These are phyloP conservation scores for Globisporangium middletonii DNA, from an alignment of 352 stramenopile genomes.

Conservation along the genomic window DNA sequence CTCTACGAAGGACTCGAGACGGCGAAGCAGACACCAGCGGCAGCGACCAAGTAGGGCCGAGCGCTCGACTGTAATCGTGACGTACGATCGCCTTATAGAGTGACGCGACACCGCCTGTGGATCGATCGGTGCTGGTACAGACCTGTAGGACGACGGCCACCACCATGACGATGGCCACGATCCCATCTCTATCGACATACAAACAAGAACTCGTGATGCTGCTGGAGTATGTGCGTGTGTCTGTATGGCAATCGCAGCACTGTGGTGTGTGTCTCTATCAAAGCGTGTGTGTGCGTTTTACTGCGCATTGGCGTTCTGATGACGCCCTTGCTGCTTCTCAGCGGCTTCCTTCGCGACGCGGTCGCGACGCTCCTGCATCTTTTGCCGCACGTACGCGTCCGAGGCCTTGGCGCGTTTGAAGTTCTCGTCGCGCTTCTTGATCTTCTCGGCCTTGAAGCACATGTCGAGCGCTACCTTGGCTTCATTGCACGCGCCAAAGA, in stretches of 20 bases:
- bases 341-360: conserved; percentile 19
- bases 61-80: too few species aligned
- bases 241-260: too few species aligned
- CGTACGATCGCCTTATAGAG: too few species aligned
- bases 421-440: conserved; percentile 53
- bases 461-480: conserved; percentile 69
- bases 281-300: not conserved
- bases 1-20: conserved; percentile 39
- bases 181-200: too few species aligned
- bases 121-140: too few species aligned
- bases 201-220: too few species aligned
- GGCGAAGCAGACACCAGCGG: conserved; percentile 19
- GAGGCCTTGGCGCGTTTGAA: conserved; percentile 58
- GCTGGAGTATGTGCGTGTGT: too few species aligned
- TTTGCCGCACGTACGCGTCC: conserved; percentile 65
- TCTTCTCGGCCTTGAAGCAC: conserved; percentile 76
- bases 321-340: conserved; percentile 1
- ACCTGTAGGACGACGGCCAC: too few species aligned
- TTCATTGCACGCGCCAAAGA: conserved; percentile 65
- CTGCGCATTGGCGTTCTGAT: not conserved
- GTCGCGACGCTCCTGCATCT: conserved; percentile 69
- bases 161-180: too few species aligned
- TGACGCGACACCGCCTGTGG: too few species aligned
- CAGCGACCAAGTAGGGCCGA: too few species aligned
- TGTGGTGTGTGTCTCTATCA: too few species aligned